phyloP scores from a whole-genome alignment of 345 rosid genomes.

The Bruguiera gymnorhiza region DNA sequence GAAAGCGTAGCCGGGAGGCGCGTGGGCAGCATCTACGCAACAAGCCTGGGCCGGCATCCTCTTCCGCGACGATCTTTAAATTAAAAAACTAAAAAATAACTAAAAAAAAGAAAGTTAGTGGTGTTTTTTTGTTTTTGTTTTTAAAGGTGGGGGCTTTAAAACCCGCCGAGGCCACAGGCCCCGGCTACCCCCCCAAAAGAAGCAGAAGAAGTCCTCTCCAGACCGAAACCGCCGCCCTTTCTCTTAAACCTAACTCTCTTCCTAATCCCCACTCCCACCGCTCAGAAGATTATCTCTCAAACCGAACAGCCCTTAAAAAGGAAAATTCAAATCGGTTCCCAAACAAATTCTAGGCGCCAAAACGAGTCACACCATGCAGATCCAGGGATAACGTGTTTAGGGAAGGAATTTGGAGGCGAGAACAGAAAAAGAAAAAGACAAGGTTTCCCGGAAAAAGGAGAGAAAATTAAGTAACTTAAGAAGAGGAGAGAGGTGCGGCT shows the following conservation, averaged over 20 bases:
- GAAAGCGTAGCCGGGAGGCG: conserved; percentile 58
- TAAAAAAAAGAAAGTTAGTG: not conserved
- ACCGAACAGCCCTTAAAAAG: not conserved
- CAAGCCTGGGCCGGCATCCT: conserved; percentile 90
- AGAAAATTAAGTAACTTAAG: conserved; percentile 5
- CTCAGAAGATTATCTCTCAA: conserved; percentile 27
- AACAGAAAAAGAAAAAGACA: not conserved
- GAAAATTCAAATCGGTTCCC: not conserved
- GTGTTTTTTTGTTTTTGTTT: conserved; percentile 9
- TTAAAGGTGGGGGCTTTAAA: conserved; percentile 80
- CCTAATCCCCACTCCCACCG: conserved; percentile 41
- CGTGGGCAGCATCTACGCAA: conserved; percentile 66
- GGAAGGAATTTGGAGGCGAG: not conserved
- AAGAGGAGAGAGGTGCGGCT: not conserved
- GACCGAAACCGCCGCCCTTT: conserved; percentile 39
- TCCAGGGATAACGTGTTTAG: not conserved
- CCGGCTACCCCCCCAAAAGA: conserved; percentile 99
- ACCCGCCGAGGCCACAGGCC: conserved; percentile 99
- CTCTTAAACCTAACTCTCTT: conserved; percentile 35
- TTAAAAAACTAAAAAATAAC: not conserved
- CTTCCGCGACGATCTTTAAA: conserved; percentile 29
- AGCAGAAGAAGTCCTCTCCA: conserved; percentile 57
- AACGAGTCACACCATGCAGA: conserved; percentile 35
- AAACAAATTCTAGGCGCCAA: conserved; percentile 18
- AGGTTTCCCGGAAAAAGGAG: conserved; percentile 21